Percentiles rank a stretch among this genome's conserved stretches.
These are phyloP conservation scores for Thelonectria discophora DNA, from an alignment of 2,329 filamentous ascomycete genomes.

Conservation along the genomic window DNA sequence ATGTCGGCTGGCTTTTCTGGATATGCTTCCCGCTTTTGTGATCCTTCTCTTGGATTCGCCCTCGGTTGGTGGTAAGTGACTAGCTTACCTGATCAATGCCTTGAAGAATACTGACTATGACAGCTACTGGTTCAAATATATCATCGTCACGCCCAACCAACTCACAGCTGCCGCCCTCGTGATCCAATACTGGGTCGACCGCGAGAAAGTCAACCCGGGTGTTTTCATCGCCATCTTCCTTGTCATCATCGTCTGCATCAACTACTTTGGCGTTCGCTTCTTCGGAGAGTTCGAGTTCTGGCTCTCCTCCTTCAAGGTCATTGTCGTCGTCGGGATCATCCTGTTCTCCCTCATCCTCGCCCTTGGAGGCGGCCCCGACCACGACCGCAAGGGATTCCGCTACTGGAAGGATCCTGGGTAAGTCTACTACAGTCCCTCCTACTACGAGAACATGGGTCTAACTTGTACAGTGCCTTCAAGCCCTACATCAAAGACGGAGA, in stretches of 20 bases:
- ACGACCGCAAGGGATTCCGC: conserved; percentile 69
- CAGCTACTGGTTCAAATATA: conserved; percentile 77
- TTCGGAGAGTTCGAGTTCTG: conserved; percentile 74
- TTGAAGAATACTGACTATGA: not conserved
- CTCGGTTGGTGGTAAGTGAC: conserved; percentile 73
- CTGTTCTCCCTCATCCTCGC: conserved; percentile 71
- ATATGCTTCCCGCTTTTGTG: conserved; percentile 80
- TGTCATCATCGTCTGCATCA: conserved; percentile 69
- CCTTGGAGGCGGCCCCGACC: conserved; percentile 70
- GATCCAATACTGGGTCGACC: conserved; percentile 77
- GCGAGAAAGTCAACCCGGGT: conserved; percentile 74
- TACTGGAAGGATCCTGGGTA: conserved; percentile 69
- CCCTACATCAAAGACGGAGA: conserved; percentile 39
- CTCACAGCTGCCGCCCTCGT: conserved; percentile 80
- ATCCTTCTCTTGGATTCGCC: conserved; percentile 82
- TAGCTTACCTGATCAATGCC: not conserved
- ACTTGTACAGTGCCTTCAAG: conserved; percentile 47
- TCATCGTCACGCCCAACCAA: conserved; percentile 86
- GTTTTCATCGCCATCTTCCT: conserved; percentile 81
- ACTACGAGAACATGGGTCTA: not conserved
- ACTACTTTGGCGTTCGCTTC: conserved; percentile 73
- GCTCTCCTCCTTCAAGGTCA: conserved; percentile 72
- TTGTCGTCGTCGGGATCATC: conserved; percentile 72
- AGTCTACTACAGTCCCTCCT: not conserved
- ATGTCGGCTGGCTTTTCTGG: conserved; percentile 81